Evolutionary conservation across 306 rosid species (phyloP), one percentile per base, ranked within the genome.

Genomic region (Trifolium fragiferum): DNA sequence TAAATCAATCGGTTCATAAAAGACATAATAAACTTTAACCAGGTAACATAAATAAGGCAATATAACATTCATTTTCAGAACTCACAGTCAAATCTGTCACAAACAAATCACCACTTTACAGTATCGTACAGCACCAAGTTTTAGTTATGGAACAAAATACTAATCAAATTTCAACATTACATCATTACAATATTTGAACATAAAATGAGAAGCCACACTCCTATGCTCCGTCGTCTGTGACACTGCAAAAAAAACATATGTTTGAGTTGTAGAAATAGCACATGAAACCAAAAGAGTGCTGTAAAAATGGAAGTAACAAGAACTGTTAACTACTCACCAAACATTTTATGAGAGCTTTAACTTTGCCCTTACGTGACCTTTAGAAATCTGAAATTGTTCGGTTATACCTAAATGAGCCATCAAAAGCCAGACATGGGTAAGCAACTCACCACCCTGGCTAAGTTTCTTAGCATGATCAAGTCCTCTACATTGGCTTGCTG

Each of bases 391-490:
- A 13, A 76, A 65, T 19, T 81, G 85, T 57, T 76, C 71, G 2
- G 77, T 70, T 23, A 76, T 73, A 14, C 82, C 85, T 9, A 82
- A 55, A 61, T 77, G 82, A 4, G 82, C 80, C 85, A 82, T 82
- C 12, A 78, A 47, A 62, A 83, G 81, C 81, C 81, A 83, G 2
- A 78, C 77, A 74, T 74, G 83, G 6, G 86, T 69, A 65, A 65
- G 70, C 33, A 40, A 65, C 53, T 65, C 70, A 11, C 70, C 70
- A 11, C 70, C 70, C 2, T 38, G 51, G 19, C 53, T 20, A 2
- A 65, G 70, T 11, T 65, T 35, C 33, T 65, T 65, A 20, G 70
- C 70, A 65, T 65, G 70, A 9, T 63, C 12, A 16, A 35, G 23
- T 32, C 68, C 68, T 63, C 68, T 63, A 10, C 68, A 63, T 16